phyloP scores from a whole-genome alignment of 2,329 filamentous ascomycete genomes.

The Exophiala bonariae region DNA sequence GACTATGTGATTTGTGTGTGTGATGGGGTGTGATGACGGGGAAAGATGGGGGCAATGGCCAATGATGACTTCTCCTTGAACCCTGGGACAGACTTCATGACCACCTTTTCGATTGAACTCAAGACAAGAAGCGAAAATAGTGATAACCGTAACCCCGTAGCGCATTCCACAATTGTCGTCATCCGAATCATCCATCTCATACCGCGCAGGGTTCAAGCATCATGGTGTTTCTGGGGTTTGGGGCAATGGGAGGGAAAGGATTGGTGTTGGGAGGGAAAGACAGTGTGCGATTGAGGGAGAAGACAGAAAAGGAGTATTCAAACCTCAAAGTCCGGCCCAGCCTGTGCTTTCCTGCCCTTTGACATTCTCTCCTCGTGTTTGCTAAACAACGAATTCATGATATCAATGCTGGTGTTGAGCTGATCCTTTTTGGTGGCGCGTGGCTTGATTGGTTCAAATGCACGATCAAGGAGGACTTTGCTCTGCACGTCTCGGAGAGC shows the following conservation, averaged over 20 bases:
- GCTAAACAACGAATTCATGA: conserved; percentile 93
- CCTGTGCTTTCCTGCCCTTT: conserved; percentile 56
- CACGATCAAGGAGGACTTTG: conserved; percentile 54
- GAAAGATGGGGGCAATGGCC: conserved; percentile 13
- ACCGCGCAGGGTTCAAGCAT: too few relatives aligned
- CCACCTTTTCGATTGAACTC: too few relatives aligned
- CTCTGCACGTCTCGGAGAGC: conserved; percentile 67
- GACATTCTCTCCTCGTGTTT: conserved; percentile 59
- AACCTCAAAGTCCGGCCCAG: conserved; percentile 80
- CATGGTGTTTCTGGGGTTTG: too few relatives aligned
- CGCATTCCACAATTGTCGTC: too few relatives aligned
- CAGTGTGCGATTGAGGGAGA: conserved; percentile 21
- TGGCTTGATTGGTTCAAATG: conserved; percentile 32
- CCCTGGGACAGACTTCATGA: conserved; percentile 6
- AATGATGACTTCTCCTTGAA: too few relatives aligned
- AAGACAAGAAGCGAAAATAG: too few relatives aligned
- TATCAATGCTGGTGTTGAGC: conserved; percentile 85
- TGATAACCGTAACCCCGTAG: too few relatives aligned
- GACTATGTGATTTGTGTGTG: conserved; percentile 31
- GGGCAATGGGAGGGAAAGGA: too few relatives aligned
- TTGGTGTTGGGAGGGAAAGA: too few relatives aligned
- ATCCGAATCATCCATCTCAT: too few relatives aligned
- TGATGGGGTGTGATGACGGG: conserved; percentile 5
- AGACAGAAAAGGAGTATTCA: conserved; percentile 57
- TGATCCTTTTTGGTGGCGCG: conserved; percentile 50